phyloP scores from a whole-genome alignment of 1,284 basidiomycete species.

The Paramarasmius palmivorus region DNA sequence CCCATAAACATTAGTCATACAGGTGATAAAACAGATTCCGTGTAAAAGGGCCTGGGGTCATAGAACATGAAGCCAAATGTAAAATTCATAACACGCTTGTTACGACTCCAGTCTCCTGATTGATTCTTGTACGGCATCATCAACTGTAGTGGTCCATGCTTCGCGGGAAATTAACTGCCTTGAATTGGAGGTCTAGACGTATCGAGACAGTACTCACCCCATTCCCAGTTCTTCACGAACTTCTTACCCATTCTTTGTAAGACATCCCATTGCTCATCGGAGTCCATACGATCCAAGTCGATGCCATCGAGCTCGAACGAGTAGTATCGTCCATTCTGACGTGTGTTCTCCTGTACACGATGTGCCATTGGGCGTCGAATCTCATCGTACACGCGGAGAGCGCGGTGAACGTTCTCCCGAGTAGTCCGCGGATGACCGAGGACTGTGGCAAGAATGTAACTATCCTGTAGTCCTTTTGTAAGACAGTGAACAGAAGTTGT shows the following conservation, averaged over 20 bases:
- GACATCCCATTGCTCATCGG: slow-evolving; percentile 27
- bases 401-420: slow-evolving; percentile 33
- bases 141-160: slow-evolving; percentile 35
- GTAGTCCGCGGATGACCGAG: slow-evolving; percentile 45
- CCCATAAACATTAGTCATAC: too few relatives aligned
- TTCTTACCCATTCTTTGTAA: slow-evolving; percentile 33
- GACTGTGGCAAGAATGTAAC: slow-evolving; percentile 35
- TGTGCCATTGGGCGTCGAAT: slow-evolving; percentile 30
- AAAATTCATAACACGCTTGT: neutral
- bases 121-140: slow-evolving; percentile 34
- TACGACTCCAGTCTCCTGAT: slow-evolving; percentile 27
- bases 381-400: slow-evolving; percentile 26
- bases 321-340: slow-evolving; percentile 44
- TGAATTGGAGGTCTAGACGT: neutral
- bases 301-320: slow-evolving; percentile 33
- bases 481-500: neutral
- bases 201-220: slow-evolving; percentile 24
- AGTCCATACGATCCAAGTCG: slow-evolving; percentile 29
- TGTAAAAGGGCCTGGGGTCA: too few relatives aligned
- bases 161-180: neutral
- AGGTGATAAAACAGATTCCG: too few relatives aligned
- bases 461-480: slow-evolving; percentile 27
- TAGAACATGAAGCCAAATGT: too few relatives aligned
- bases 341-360: slow-evolving; percentile 41
- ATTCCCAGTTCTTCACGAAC: slow-evolving; percentile 46